Evolutionary conservation across 805 yeast species (phyloP).

Genomic region (Pichia californica): DNA sequence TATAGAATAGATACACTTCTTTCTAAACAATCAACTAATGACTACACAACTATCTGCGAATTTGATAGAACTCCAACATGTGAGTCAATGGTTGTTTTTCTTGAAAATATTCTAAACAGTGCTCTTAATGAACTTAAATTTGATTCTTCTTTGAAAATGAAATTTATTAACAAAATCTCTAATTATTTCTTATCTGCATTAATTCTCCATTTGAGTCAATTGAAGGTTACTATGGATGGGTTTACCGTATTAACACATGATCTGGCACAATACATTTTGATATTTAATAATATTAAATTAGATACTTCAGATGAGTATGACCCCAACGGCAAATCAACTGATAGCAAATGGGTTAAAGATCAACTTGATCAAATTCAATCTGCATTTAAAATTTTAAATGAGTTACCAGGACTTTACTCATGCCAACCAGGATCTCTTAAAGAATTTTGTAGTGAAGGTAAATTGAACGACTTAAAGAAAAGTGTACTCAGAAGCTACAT

Average conservation of each 20-base stretch:
- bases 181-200: constrained; percentile 41
- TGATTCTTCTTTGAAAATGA: constrained; percentile 19
- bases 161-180: constrained; percentile 19
- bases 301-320: neutral
- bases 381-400: constrained; percentile 47
- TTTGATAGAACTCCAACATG: constrained; percentile 66
- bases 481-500: constrained; percentile 27
- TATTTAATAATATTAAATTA: constrained; percentile 18
- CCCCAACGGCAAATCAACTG: constrained; percentile 26
- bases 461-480: constrained; percentile 58
- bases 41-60: constrained; percentile 35
- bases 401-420: constrained; percentile 76
- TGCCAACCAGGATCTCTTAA: constrained; percentile 76
- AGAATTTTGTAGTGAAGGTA: constrained; percentile 78
- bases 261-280: constrained; percentile 61
- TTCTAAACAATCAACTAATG: constrained; percentile 62
- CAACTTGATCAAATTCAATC: constrained; percentile 44
- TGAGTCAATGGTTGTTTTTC: constrained; percentile 49
- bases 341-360: constrained; percentile 39
- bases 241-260: constrained; percentile 80
- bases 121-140: constrained; percentile 29
- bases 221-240: constrained; percentile 72
- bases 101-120: constrained; percentile 32
- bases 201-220: constrained; percentile 67
- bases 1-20: constrained; percentile 44